Evolutionary conservation across 352 stramenopile species (phyloP).

Genomic region (Phytopythium oedochilum): DNA sequence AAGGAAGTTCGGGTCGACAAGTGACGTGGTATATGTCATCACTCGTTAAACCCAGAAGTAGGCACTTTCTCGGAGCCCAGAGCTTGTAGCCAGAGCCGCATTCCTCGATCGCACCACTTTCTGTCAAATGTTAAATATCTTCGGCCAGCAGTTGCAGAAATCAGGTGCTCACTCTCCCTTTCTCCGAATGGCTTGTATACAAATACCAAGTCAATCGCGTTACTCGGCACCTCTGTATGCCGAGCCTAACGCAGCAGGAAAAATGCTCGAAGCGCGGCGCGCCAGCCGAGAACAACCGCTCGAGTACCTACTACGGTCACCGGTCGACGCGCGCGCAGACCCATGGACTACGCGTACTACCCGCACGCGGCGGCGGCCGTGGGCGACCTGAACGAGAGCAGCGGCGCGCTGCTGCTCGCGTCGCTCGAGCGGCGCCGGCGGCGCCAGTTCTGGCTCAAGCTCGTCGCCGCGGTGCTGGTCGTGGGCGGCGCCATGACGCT

Average conservation of each 20-base stretch:
- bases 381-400: conserved; percentile 8
- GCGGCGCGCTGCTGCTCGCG: conserved; percentile 6
- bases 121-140: too few species aligned
- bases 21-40: too few species aligned
- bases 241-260: too few species aligned
- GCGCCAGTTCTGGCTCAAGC: conserved; percentile 19
- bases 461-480: conserved; percentile 12
- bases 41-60: too few species aligned
- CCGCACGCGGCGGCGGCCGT: conserved; percentile 4
- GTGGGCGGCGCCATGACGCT: conserved; percentile 11
- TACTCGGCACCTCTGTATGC: too few species aligned
- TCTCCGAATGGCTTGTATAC: background rate
- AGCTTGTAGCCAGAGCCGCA: too few species aligned
- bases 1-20: too few species aligned
- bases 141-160: background rate
- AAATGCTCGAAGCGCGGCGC: too few species aligned
- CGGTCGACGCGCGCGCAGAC: background rate
- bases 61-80: too few species aligned
- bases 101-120: too few species aligned
- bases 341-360: conserved; percentile 8
- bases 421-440: conserved; percentile 4
- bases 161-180: conserved; percentile 1
- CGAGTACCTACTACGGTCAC: too few species aligned
- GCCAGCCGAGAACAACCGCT: background rate
- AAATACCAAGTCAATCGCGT: background rate